Conservation (phyloP, 768 basidiomycete species). For the Naganishia onofrii region DNA sequence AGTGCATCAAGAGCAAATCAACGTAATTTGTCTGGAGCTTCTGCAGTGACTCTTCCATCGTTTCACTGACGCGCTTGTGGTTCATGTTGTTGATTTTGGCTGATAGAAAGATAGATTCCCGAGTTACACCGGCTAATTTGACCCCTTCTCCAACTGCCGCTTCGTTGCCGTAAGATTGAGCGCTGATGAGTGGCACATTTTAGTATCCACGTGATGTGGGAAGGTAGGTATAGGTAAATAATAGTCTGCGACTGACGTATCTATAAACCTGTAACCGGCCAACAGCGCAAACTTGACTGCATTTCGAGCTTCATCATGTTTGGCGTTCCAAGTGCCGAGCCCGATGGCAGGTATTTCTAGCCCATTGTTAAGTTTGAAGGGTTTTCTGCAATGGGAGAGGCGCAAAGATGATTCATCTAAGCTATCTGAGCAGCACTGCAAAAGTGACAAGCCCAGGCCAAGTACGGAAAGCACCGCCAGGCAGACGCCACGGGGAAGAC, state of each 20-base stretch:
- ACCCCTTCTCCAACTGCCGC: conserved; percentile 78
- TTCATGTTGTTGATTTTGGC: conserved; percentile 48
- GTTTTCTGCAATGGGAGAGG: background rate
- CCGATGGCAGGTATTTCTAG: conserved; percentile 72
- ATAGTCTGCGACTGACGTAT: conserved; percentile 46
- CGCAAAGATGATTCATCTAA: background rate
- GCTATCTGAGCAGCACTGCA: no score
- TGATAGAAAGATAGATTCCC: conserved; percentile 74
- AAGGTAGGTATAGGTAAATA: no score
- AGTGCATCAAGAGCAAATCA: conserved; percentile 64
- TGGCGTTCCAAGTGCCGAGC: conserved; percentile 57
- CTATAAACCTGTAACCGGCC: conserved; percentile 66
- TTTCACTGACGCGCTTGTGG: conserved; percentile 31
- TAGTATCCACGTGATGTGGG: background rate
- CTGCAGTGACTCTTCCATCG: conserved; percentile 52
- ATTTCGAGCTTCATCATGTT: conserved; percentile 65
- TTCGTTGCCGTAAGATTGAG: conserved; percentile 61
- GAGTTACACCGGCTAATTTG: conserved; percentile 68
- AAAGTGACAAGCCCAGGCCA: no score
- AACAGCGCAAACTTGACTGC: conserved; percentile 73
- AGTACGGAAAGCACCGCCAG: background rate
- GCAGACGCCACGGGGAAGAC: no score
- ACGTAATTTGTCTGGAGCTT: conserved; percentile 68
- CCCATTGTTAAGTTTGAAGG: conserved; percentile 51
- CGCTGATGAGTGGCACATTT: conserved; percentile 4